A percentile compares a stretch with the other conserved stretches of the same genome.
Conservation (phyloP, 2,329 filamentous ascomycete species). For the Tolypocladium tundrense region DNA sequence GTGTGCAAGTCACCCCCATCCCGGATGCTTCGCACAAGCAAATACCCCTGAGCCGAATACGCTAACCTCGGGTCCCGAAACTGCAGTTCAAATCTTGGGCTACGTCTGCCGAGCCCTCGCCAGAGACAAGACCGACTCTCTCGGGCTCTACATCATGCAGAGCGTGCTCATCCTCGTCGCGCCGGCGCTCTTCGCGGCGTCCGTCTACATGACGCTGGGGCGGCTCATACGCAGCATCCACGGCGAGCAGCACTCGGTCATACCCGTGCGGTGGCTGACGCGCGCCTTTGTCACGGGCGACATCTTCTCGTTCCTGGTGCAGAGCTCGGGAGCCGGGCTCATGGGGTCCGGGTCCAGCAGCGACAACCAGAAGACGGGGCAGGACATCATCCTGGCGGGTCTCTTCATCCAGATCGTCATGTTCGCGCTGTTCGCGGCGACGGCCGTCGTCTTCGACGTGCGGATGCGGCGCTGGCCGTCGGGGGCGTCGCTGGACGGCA, state of each 20-base stretch:
- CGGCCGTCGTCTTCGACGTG: conserved; percentile 38
- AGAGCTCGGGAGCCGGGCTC: conserved; percentile 31
- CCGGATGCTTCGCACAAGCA: no score
- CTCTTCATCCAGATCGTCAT: conserved; percentile 46
- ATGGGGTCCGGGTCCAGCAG: conserved; percentile 13
- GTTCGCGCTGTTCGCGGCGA: conserved; percentile 44
- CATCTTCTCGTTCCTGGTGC: conserved; percentile 39
- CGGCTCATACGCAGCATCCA: conserved; percentile 29
- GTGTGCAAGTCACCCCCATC: conserved; percentile 26
- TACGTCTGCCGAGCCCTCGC: conserved; percentile 23
- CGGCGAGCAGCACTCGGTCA: conserved; percentile 21
- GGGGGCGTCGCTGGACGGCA: conserved; percentile 5
- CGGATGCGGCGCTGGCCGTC: conserved; percentile 13
- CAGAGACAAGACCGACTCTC: conserved; percentile 15
- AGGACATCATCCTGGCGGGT: conserved; percentile 45
- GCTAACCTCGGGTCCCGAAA: background rate
- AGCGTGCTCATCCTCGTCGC: conserved; percentile 33
- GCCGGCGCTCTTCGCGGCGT: conserved; percentile 36
- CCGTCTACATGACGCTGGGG: conserved; percentile 40
- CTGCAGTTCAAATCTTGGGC: conserved; percentile 31
- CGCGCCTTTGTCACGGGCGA: conserved; percentile 46
- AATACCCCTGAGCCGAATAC: no score
- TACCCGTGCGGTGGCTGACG: conserved; percentile 32
- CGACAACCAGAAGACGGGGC: conserved; percentile 20
- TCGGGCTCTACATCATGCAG: conserved; percentile 31